Base-by-base conservation (phyloP, 441 rosid species). In the Gossypium gossypioides region DNA sequence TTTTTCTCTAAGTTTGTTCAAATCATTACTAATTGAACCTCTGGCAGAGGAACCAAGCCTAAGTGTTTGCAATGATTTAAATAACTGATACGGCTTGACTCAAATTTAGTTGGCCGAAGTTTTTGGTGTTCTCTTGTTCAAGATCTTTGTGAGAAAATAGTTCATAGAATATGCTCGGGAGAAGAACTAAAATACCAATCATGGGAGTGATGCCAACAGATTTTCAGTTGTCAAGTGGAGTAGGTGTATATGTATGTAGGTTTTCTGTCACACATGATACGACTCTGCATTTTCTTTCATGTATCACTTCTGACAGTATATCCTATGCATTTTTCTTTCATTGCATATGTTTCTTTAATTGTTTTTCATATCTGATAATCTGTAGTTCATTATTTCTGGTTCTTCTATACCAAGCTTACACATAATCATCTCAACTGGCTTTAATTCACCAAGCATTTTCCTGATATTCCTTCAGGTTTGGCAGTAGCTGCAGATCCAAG, bases 401-500 rank as follows among this genome's bases (percentile, higher is more conserved):
- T 59, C 62, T 42, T 37, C 21, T 13, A 13, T 50, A 4, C 42
- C 27, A 52, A 66, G 63, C 29, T 70, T 65, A 25, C 16, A 50
- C 19, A 24, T 58, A 13, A 42, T 52, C 24, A 15, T 66, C 6
- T 2, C 27, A 59, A 61, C 61, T 29, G 46, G 15, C 0, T 69
- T 46, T 22, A 46, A 25, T 59, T 63, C 74, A 37, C 48, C 27
- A 15, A 72, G 57, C 77, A 71, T 56, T 74, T 68, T 74, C 46
- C 34, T 76, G 60, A 18, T 77, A 68, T 75, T 64, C 74, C 78
- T 54, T 74, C 89, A 91, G 97, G 98, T 78, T 82, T 94, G 86
- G 98, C 97, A 29, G 78, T 90, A 57, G 86, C 90, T 64, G 92
- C 84, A 68, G 97, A 90, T 84, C 89, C 85, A 61, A 83, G 72